Conservation (phyloP, 345 rosid species). For the Hibiscus trionum region DNA sequence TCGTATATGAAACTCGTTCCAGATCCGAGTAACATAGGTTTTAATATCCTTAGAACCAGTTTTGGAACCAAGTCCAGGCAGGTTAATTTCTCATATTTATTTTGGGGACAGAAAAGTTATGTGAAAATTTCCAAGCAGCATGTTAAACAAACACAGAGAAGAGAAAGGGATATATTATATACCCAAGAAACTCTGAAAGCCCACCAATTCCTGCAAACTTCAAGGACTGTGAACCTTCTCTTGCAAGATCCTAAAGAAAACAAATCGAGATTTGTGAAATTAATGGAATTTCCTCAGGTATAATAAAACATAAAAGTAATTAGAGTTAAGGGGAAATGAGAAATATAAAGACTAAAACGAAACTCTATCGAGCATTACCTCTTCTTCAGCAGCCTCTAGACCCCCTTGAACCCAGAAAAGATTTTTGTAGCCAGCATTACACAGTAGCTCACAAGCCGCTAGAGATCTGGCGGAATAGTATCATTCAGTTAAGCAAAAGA, state of each 20-base stretch:
- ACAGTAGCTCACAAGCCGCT: constrained; percentile 80
- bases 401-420: constrained; percentile 94
- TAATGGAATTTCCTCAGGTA: constrained; percentile 1
- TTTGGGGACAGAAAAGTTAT: neutral
- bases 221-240: constrained; percentile 73
- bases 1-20: neutral
- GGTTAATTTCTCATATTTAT: neutral
- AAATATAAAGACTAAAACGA: constrained; percentile 12
- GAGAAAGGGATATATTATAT: constrained; percentile 8
- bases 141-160: neutral
- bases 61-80: neutral
- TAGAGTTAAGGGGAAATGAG: neutral
- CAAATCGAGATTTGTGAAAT: constrained; percentile 7
- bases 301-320: neutral
- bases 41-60: neutral
- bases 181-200: constrained; percentile 88
- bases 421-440: constrained; percentile 68
- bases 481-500: neutral
- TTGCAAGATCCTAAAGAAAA: constrained; percentile 56
- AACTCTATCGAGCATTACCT: constrained; percentile 31
- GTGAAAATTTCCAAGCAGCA: neutral
- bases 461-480: constrained; percentile 44
- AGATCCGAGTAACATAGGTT: neutral
- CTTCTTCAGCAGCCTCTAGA: constrained; percentile 79
- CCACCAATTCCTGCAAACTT: constrained; percentile 90